Evolutionary conservation across 768 basidiomycete species (phyloP).

Genomic region (Pisolithus tinctorius): DNA sequence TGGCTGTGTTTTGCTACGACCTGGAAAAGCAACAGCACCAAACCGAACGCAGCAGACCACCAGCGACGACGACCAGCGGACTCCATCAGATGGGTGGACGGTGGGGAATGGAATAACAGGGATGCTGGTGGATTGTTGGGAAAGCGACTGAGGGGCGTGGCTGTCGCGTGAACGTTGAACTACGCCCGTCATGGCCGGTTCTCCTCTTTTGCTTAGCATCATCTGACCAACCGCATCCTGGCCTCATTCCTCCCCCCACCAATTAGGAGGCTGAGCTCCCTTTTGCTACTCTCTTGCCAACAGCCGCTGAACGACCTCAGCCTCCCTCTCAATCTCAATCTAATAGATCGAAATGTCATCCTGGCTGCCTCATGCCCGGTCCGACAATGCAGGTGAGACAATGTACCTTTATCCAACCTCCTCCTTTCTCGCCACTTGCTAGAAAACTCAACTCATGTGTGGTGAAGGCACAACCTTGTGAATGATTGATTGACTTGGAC

Average conservation of each 20-base stretch:
- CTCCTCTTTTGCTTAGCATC: neutral
- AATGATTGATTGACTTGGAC: too few relatives aligned
- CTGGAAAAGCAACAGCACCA: conserved; percentile 27
- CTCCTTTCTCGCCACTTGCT: too few relatives aligned
- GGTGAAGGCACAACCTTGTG: too few relatives aligned
- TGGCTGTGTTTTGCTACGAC: conserved; percentile 28
- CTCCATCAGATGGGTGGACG: neutral
- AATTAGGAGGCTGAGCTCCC: neutral
- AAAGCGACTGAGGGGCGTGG: neutral
- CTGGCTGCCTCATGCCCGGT: too few relatives aligned
- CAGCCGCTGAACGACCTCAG: too few relatives aligned
- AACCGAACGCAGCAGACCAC: conserved; percentile 17
- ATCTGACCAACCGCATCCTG: neutral
- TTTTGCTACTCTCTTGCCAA: too few relatives aligned
- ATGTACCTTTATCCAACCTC: too few relatives aligned
- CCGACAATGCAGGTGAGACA: too few relatives aligned
- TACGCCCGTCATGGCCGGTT: neutral
- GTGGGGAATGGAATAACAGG: neutral
- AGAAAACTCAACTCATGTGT: too few relatives aligned
- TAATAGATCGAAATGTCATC: too few relatives aligned
- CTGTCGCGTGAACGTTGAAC: neutral
- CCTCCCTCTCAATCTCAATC: too few relatives aligned
- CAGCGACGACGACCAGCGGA: conserved; percentile 3
- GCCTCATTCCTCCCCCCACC: neutral
- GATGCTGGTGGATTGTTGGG: neutral